A percentile compares a stretch with the other conserved stretches of the same genome.
phyloP scores from a whole-genome alignment of 768 basidiomycete species.

The Cystofilobasidium bisporidii region DNA sequence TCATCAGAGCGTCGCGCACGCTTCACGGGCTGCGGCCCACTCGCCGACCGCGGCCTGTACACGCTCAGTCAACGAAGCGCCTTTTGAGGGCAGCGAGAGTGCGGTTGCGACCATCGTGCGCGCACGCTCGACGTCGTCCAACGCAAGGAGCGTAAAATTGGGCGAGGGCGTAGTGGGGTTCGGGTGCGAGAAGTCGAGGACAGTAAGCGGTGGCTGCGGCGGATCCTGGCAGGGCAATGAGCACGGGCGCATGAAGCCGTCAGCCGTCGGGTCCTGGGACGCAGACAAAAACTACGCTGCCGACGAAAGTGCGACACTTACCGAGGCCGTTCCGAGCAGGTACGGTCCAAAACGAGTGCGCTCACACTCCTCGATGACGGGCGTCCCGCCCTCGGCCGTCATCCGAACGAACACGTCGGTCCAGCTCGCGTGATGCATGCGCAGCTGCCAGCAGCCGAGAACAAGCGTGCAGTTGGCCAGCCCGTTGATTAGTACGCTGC shows the following conservation, averaged over 20 bases:
- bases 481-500: conserved; percentile 5
- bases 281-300: no score
- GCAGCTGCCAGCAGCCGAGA: conserved; percentile 16
- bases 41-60: no score
- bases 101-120: no score
- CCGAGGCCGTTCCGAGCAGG: neutral
- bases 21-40: no score
- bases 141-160: no score
- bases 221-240: neutral
- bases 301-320: neutral
- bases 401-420: conserved; percentile 11
- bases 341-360: conserved; percentile 5
- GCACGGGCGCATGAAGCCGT: neutral
- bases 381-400: neutral
- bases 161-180: conserved; percentile 21
- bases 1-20: no score
- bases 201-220: neutral
- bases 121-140: no score
- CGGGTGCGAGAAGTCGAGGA: conserved; percentile 24
- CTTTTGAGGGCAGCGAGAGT: no score
- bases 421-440: neutral
- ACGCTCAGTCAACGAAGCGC: no score
- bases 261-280: neutral
- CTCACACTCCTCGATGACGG: conserved; percentile 14
- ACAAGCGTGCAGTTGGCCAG: neutral